Percentiles rank a stretch among this genome's conserved stretches.
Conservation (phyloP, 2,329 filamentous ascomycete species). For the Microthyrium microscopicum region DNA sequence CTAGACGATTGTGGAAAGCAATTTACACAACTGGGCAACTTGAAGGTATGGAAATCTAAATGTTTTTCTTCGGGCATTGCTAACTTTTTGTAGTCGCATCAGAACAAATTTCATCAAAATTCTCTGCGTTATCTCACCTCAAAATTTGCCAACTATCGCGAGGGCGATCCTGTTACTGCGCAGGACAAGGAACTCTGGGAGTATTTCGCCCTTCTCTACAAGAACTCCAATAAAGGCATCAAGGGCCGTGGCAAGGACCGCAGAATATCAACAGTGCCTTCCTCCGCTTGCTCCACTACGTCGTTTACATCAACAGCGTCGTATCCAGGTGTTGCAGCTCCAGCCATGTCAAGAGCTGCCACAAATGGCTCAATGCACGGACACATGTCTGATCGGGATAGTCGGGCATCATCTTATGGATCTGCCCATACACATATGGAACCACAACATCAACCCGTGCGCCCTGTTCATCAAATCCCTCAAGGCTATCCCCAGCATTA, state of each 20-base stretch:
- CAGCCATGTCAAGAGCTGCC: conserved; percentile 1
- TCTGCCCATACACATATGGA: conserved; percentile 4
- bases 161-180: conserved; percentile 44
- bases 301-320: conserved; percentile 3
- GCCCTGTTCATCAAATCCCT: neutral
- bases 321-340: neutral
- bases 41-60: conserved; percentile 46
- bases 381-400: conserved; percentile 6
- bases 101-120: conserved; percentile 81
- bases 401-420: conserved; percentile 6
- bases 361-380: too few relatives aligned
- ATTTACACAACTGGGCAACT: conserved; percentile 80
- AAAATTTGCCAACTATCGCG: conserved; percentile 49
- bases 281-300: conserved; percentile 4
- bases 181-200: conserved; percentile 64
- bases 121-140: conserved; percentile 52
- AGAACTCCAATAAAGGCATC: conserved; percentile 96
- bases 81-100: conserved; percentile 56
- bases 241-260: conserved; percentile 85
- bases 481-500: conserved; percentile 1
- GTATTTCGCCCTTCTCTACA: conserved; percentile 80
- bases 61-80: neutral
- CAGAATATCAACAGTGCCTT: conserved; percentile 33
- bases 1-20: conserved; percentile 73
- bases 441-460: conserved; percentile 2